Base-by-base conservation (phyloP, 306 rosid species). In the Carpinus fangiana region DNA sequence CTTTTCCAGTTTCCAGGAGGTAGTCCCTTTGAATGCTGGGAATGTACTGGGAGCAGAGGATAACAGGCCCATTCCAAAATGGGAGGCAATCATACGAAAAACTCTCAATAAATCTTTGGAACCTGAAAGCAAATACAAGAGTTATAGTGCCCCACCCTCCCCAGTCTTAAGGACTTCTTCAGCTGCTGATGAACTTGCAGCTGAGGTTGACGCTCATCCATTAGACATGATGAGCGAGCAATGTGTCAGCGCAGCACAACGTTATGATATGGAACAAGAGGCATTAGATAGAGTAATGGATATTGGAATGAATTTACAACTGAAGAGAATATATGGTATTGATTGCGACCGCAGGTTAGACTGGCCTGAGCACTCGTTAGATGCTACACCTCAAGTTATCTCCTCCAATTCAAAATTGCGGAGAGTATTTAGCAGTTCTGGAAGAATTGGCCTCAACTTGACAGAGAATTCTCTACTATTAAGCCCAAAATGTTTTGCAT, bases 31-130 rank as follows among this genome's bases (percentile, higher is more conserved):
- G 81, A 95, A 82, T 82, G 99, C 99, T 23, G 99, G 96, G 72
- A 95, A 95, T 70, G 98, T 95, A 34, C 67, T 95, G 4, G 99
- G 99, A 82, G 97, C 98, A 61, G 99, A 95, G 68, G 98, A 95
- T 78, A 90, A 79, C 61, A 81, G 82, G 47, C 97, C 99, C 0
- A 91, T 93, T 45, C 85, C 70, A n/a, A 93, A 93, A 80, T 95
- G 99, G 99, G 99, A 95, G 84, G 88, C 90, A 61, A 90, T 93
- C 82, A 91, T 95, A 80, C 79, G 99, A 78, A 88, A 84, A 85
- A 90, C 94, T 54, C 82, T 95, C 31, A 91, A 95, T 85, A 91
- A 84, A 66, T 90, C 98, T 62, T 81, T 70, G 51, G 93, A 88
- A 83, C 88, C 94, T 38, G 90, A 84, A 23, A 79, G 78, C 74